phyloP scores from a whole-genome alignment of 345 rosid genomes.

The Odontarrhena argentea region DNA sequence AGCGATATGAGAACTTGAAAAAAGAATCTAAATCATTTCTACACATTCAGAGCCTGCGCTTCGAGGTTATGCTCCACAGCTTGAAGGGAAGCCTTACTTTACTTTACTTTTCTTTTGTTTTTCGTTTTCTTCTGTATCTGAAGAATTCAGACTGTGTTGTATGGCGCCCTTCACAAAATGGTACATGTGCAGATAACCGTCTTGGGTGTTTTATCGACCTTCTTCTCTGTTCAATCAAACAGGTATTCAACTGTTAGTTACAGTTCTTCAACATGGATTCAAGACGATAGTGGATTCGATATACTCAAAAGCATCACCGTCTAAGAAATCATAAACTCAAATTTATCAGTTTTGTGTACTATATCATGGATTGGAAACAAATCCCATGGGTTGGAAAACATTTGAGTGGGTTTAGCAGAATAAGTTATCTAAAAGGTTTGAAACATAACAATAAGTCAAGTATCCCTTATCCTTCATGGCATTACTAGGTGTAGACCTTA shows the following conservation, averaged over 20 bases:
- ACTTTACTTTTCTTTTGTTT: slow-evolving; percentile 3
- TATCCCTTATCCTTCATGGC: slow-evolving; percentile 1
- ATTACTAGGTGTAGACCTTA: background rate
- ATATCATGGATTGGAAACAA: background rate
- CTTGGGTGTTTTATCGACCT: slow-evolving; percentile 72
- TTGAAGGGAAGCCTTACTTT: slow-evolving; percentile 32
- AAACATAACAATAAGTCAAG: background rate
- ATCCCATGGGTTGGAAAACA: slow-evolving; percentile 8
- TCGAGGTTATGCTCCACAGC: slow-evolving; percentile 36
- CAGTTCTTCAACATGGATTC: background rate
- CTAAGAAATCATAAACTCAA: slow-evolving; percentile 3
- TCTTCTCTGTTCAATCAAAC: slow-evolving; percentile 68
- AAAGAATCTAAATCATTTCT: slow-evolving; percentile 37
- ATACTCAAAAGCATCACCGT: background rate
- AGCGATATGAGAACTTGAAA: slow-evolving; percentile 29
- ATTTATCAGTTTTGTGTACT: background rate
- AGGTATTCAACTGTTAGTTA: background rate
- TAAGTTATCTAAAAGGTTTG: background rate
- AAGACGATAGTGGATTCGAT: too few species aligned
- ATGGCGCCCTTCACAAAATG: slow-evolving; percentile 58
- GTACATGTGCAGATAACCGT: slow-evolving; percentile 80
- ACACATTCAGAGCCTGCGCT: slow-evolving; percentile 34
- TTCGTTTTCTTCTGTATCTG: slow-evolving; percentile 46
- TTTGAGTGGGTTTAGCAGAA: background rate
- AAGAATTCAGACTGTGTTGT: slow-evolving; percentile 41